A percentile compares a stretch with the other conserved stretches of the same genome.
Conservation (phyloP, 2,329 filamentous ascomycete genomes). For the Claviceps citrina region DNA sequence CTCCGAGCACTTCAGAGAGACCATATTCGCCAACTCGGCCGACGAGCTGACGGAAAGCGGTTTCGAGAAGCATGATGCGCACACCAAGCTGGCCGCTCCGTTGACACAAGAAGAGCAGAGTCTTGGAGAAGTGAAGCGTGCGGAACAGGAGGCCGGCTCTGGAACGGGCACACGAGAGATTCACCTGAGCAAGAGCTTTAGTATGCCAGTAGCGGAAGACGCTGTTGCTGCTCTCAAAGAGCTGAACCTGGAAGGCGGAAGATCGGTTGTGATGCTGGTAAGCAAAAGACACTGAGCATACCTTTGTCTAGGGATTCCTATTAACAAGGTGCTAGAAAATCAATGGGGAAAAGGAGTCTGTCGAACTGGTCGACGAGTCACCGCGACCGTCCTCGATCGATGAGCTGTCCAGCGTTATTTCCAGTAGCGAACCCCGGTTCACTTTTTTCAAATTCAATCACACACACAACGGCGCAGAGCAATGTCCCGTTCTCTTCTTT, state of each 20-base stretch:
- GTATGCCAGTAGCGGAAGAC: conserved; percentile 44
- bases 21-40: conserved; percentile 54
- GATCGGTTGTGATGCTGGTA: conserved; percentile 50
- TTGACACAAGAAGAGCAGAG: conserved; percentile 65
- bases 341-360: conserved; percentile 51
- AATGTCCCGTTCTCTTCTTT: conserved; percentile 57
- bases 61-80: conserved; percentile 58
- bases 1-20: conserved; percentile 63
- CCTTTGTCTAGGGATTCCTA: background rate
- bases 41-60: conserved; percentile 54
- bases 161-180: conserved; percentile 48
- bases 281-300: conserved; percentile 15
- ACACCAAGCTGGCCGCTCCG: conserved; percentile 48
- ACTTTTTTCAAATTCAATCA: conserved; percentile 59
- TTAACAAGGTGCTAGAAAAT: conserved; percentile 41
- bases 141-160: conserved; percentile 57
- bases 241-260: conserved; percentile 35
- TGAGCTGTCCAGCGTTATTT: conserved; percentile 45
- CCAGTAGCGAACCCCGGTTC: conserved; percentile 55
- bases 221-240: conserved; percentile 49
- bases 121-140: conserved; percentile 56
- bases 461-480: conserved; percentile 34
- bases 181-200: conserved; percentile 40
- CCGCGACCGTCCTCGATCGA: conserved; percentile 38
- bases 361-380: conserved; percentile 46